Evolutionary conservation across 1,284 basidiomycete genomes (phyloP).

Genomic region (Ceratobasidium sp.): DNA sequence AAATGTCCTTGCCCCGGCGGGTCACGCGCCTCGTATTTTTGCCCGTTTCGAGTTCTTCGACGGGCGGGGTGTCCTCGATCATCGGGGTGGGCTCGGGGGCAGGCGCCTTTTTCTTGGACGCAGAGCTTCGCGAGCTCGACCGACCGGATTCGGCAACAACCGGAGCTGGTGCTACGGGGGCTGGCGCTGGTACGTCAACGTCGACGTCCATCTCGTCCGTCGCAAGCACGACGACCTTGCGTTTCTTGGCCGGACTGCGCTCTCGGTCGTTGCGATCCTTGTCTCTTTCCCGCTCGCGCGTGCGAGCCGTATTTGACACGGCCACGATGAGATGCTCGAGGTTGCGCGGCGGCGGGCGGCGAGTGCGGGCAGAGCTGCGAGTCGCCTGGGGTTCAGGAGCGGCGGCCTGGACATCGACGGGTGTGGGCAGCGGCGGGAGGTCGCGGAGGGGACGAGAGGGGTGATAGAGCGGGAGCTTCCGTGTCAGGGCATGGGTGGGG

Average conservation of each 20-base stretch:
- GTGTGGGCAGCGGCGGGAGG: slow-evolving; percentile 27
- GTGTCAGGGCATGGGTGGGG: slow-evolving; percentile 30
- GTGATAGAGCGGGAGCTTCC: slow-evolving; percentile 39
- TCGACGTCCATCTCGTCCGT: slow-evolving; percentile 37
- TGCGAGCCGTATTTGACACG: slow-evolving; percentile 36
- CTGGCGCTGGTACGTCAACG: neutral
- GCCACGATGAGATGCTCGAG: slow-evolving; percentile 44
- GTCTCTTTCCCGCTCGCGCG: slow-evolving; percentile 24
- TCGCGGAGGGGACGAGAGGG: slow-evolving; percentile 24
- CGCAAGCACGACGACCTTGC: slow-evolving; percentile 39
- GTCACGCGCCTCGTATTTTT: slow-evolving; percentile 11
- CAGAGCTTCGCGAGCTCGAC: slow-evolving; percentile 13
- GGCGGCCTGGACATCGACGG: slow-evolving; percentile 1
- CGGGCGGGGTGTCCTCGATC: slow-evolving; percentile 15
- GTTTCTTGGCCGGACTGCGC: slow-evolving; percentile 39
- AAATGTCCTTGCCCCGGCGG: slow-evolving; percentile 30
- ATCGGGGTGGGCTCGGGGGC: slow-evolving; percentile 3
- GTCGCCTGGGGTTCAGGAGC: slow-evolving; percentile 33
- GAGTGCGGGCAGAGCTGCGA: slow-evolving; percentile 38
- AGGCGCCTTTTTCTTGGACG: slow-evolving; percentile 20
- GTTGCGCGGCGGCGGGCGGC: slow-evolving; percentile 39
- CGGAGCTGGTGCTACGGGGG: slow-evolving; percentile 1
- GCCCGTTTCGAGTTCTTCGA: slow-evolving; percentile 3
- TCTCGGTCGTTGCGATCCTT: slow-evolving; percentile 38
- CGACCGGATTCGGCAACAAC: slow-evolving; percentile 21